phyloP scores from a whole-genome alignment of 2,329 filamentous ascomycete species.

The Neospermospora avenae region DNA sequence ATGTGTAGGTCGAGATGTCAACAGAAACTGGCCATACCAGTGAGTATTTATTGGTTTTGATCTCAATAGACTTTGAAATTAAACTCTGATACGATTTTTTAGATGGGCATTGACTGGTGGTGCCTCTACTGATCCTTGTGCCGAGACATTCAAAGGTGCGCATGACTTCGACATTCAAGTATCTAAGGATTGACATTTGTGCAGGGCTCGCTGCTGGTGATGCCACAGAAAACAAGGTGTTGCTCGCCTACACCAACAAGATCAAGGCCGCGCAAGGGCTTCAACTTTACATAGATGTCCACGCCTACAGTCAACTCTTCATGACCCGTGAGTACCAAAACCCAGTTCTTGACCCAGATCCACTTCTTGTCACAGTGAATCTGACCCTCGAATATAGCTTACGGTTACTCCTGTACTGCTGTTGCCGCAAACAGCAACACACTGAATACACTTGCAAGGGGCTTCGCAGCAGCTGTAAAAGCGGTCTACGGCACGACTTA shows the following conservation, averaged over 20 bases:
- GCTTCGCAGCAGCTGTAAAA: conserved; percentile 50
- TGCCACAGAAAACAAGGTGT: conserved; percentile 49
- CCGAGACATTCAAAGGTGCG: conserved; percentile 44
- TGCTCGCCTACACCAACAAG: conserved; percentile 46
- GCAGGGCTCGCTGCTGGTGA: conserved; percentile 42
- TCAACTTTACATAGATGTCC: conserved; percentile 62
- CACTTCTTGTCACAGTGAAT: too few species aligned
- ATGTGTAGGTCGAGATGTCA: conserved; percentile 52
- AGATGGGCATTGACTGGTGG: conserved; percentile 45
- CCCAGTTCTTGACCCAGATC: background rate
- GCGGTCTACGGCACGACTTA: conserved; percentile 48
- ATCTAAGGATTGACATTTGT: background rate
- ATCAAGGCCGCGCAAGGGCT: conserved; percentile 46
- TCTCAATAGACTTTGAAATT: too few species aligned
- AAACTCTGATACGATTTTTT: background rate
- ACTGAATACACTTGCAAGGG: conserved; percentile 47
- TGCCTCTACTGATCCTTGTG: conserved; percentile 50
- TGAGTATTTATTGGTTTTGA: background rate
- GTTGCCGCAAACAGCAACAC: conserved; percentile 45
- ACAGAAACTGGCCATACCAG: conserved; percentile 54
- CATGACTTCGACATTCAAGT: background rate
- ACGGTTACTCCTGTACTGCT: conserved; percentile 56
- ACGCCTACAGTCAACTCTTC: conserved; percentile 60
- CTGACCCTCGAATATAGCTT: conserved; percentile 35
- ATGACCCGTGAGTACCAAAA: conserved; percentile 39